A percentile compares a stretch with the other conserved stretches of the same genome.
These are phyloP conservation scores for Pichia heedii DNA, from an alignment of 805 yeast genomes.

Conservation along the genomic window DNA sequence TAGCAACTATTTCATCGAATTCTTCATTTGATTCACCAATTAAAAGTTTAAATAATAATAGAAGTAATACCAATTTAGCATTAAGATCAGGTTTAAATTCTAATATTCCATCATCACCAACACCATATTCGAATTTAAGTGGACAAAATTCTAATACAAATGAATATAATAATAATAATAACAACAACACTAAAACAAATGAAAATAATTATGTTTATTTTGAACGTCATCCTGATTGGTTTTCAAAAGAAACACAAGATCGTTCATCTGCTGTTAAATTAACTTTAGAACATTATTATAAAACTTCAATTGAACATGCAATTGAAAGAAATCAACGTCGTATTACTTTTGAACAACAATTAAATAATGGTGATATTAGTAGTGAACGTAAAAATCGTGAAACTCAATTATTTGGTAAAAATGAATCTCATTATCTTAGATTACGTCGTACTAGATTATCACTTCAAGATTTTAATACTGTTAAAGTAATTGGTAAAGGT, in stretches of 20 bases:
- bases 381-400: conserved; percentile 83
- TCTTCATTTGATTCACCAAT: conserved; percentile 24
- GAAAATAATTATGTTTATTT: conserved; percentile 52
- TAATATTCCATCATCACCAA: not conserved
- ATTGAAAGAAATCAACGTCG: conserved; percentile 93
- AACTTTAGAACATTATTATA: conserved; percentile 75
- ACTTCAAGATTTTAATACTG: conserved; percentile 78
- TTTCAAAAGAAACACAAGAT: conserved; percentile 70
- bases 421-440: conserved; percentile 80
- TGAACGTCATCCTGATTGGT: conserved; percentile 73
- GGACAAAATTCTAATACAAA: too few species aligned
- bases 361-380: conserved; percentile 55
- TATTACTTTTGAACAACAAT: conserved; percentile 67
- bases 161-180: conserved; percentile 2
- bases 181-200: conserved; percentile 5
- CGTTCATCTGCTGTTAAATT: conserved; percentile 77
- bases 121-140: too few species aligned
- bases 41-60: conserved; percentile 5
- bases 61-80: not conserved
- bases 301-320: conserved; percentile 80
- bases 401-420: conserved; percentile 72
- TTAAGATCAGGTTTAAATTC: not conserved
- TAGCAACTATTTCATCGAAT: conserved; percentile 25
- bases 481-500: conserved; percentile 89
- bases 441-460: conserved; percentile 76